Base-by-base conservation (phyloP, 176 grass and related monocot genomes). In the Typha latifolia region DNA sequence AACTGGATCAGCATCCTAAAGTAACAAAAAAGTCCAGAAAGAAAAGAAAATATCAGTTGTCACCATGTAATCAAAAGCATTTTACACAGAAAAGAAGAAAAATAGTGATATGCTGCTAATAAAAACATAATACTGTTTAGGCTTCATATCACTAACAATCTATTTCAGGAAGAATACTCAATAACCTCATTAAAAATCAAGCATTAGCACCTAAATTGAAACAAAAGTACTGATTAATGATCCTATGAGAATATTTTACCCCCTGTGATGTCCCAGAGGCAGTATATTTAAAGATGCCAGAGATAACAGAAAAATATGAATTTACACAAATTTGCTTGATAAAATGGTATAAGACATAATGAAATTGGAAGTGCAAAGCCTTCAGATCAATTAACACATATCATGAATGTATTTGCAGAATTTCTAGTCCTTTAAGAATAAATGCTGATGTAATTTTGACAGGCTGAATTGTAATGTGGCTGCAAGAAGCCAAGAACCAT, bases 1-100 rank as follows among this genome's bases (percentile, higher is more conserved):
- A 81, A 92, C 78, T 26, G 69, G 83, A 92, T 97, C 89, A 75
- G 83, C 85, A 87, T 92, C 83, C 94, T 97, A 81, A 48, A 79
- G 74, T 64, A 69, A 43, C 18, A 59, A 59, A 16, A 59, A 59
- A 19, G 3, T 2, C 27, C 27, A 29, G 27, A 81, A 78, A 62
- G 49, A 80, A 66, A 19, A 80, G 5, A 69, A 81, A 87, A 52
- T 57, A 15, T 67, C 48, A 14, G 50, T 82, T 68, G 51, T n/a
- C 62, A 81, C 64, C 69, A 21, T 61, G 24, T 12, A 22, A 8
- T 11, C 57, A 57, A 26, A n/a, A 61, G 23, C 22, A 49, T 21
- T 69, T 72, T 63, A 56, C 67, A 37, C 22, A 68, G 32, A 90
- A 76, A 4, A 68, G 37, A 63, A 81, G 32, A 14, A 14, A 64